Evolutionary conservation across 2,329 filamentous ascomycete genomes (phyloP), one percentile per base, ranked within the genome.

Genomic region (Akanthomyces dipterigenus): DNA sequence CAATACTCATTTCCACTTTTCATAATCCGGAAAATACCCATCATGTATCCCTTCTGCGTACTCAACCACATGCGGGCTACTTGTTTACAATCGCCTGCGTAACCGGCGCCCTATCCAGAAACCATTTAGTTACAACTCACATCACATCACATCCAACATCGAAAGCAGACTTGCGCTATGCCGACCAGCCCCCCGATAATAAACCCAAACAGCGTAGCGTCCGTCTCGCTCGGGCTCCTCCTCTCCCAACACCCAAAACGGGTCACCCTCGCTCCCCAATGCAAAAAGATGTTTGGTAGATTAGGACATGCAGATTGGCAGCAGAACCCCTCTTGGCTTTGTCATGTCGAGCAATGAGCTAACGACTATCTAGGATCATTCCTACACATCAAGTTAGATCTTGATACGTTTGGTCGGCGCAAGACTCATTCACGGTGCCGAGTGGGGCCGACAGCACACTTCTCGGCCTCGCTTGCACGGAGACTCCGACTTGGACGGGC

Each of bases 201-300:
- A 65, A 87, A 87, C 0, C 81, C 85, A 70, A 82, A 88, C 5
- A 88, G 50, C 0, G 74, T 75, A 1, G 80, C 74, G 68, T 88
- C 85, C 1, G 76, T 82, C 65, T 88, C 84, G 0, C 81, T 83
- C 3, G 84, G n/a, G 84, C 3, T 70, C 65, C 0, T 76, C 65
- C 0, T 81, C 79, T 1, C 82, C 84, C 14, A 87, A 69, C 1
- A 82, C 68, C 84, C 85, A 88, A 65, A 87, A 87, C 5, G 80
- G 78, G 8, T 5, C 48, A 1, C 70, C 66, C 0, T 62, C 38
- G 34, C 22, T 26, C 9, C 28, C 18, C n/a, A 18, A 16, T 38
- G 36, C 5, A 31, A 16, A 16, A 14, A 14, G 36, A 38, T 11
- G 8, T 34, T 34, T 7, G 5, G 5, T 38, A 38, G 36, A 16